Percentiles rank a stretch among this genome's conserved stretches.
These are phyloP conservation scores for Forsythia viridissima DNA, from an alignment of 257 asterid species.

Conservation along the genomic window DNA sequence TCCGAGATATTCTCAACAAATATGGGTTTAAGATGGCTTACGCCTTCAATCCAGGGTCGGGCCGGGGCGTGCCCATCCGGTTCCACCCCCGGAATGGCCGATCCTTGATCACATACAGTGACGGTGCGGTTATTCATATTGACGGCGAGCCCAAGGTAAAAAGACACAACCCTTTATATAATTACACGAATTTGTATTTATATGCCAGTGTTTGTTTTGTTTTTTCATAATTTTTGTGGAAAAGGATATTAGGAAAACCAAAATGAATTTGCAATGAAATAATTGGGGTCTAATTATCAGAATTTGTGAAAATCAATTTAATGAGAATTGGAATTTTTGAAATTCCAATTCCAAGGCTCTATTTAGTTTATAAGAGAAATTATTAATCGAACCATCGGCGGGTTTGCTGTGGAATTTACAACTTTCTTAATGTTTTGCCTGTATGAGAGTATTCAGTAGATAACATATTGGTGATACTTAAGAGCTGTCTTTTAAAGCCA, in stretches of 20 bases:
- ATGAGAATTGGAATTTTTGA: not conserved
- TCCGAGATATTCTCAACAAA: conserved; percentile 67
- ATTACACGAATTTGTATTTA: not conserved
- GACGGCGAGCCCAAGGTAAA: conserved; percentile 89
- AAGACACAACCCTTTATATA: no score
- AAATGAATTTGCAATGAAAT: not conserved
- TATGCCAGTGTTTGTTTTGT: not conserved
- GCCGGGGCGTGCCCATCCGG: conserved; percentile 76
- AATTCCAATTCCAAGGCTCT: not conserved
- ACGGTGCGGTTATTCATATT: conserved; percentile 59
- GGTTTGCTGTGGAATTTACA: not conserved
- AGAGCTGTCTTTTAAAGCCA: not conserved
- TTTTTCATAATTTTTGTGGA: conserved; percentile 8
- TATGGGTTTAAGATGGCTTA: conserved; percentile 65
- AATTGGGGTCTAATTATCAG: not conserved
- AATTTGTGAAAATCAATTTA: conserved; percentile 6
- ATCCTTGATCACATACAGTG: conserved; percentile 63
- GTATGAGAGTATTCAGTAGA: not conserved
- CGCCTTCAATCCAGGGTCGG: conserved; percentile 63
- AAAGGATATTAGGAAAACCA: not conserved
- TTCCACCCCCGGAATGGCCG: conserved; percentile 75
- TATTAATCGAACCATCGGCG: no score
- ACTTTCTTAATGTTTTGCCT: not conserved
- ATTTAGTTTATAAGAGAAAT: not conserved
- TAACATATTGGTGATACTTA: no score